A percentile compares a stretch with the other conserved stretches of the same genome.
Evolutionary conservation across 192 early-diverging fungal species (phyloP).

Genomic region (Allomyces macrogynus): DNA sequence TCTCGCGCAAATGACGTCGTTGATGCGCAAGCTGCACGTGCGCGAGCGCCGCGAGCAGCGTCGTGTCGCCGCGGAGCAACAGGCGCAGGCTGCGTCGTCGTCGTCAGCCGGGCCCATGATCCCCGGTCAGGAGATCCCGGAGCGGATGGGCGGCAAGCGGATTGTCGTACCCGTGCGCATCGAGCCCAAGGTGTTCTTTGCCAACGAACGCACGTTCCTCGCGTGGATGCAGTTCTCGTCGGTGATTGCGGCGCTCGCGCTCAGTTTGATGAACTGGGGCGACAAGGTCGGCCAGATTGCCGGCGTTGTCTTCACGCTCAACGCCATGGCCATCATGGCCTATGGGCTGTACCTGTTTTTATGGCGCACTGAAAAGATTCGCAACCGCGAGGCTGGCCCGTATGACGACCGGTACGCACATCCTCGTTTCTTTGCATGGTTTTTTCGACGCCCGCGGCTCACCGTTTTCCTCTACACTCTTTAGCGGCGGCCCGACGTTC

Average conservation of each 20-base stretch:
- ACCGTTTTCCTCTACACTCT: no score
- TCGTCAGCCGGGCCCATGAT: not conserved
- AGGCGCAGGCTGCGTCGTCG: not conserved
- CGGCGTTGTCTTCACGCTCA: constrained; percentile 29
- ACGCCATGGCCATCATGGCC: constrained; percentile 49
- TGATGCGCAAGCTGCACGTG: not conserved
- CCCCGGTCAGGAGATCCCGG: not conserved
- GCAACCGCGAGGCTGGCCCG: constrained; percentile 40
- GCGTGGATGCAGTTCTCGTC: constrained; percentile 74
- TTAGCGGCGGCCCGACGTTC: not conserved
- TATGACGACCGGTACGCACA: constrained; percentile 44
- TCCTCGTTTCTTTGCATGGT: no score
- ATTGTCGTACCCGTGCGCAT: constrained; percentile 54
- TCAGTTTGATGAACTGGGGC: constrained; percentile 66
- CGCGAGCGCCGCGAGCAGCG: not conserved
- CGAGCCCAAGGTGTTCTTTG: constrained; percentile 88
- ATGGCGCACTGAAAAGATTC: constrained; percentile 47
- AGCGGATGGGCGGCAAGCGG: constrained; percentile 22
- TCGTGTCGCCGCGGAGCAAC: not conserved
- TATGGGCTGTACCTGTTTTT: constrained; percentile 58
- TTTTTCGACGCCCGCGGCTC: no score
- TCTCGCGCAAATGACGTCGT: not conserved
- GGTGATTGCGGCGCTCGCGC: constrained; percentile 50
- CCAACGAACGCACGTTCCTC: constrained; percentile 82
- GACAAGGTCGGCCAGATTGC: constrained; percentile 47